Percentiles rank a stretch among this genome's conserved stretches.
phyloP scores from a whole-genome alignment of 2,329 filamentous ascomycete genomes.

The Colletotrichum tanaceti region DNA sequence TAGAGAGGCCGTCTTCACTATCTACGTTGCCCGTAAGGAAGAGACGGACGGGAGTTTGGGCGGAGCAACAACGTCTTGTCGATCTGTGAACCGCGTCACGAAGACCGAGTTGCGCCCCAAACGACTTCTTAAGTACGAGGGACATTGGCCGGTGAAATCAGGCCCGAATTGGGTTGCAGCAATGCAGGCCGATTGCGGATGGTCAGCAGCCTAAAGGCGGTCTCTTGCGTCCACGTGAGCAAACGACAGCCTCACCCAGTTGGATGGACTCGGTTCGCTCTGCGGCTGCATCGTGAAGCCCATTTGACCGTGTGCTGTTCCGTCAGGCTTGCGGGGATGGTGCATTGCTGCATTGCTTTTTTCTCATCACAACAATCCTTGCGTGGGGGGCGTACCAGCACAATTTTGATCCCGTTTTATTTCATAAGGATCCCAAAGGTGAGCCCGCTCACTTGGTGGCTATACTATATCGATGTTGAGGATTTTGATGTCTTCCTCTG shows the following conservation, averaged over 20 bases:
- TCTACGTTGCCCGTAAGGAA: conserved; percentile 7
- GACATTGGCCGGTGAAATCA: conserved; percentile 34
- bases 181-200: conserved; percentile 40
- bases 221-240: conserved; percentile 36
- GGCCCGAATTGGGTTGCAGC: conserved; percentile 41
- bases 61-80: neutral
- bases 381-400: conserved; percentile 20
- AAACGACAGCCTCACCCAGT: conserved; percentile 33
- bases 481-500: conserved; percentile 97
- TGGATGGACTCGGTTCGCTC: conserved; percentile 29
- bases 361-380: conserved; percentile 25
- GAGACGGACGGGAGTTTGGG: neutral
- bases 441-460: conserved; percentile 20
- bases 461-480: conserved; percentile 80
- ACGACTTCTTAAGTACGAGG: conserved; percentile 32
- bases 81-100: neutral
- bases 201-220: conserved; percentile 37
- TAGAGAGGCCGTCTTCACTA: conserved; percentile 12
- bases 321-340: conserved; percentile 37
- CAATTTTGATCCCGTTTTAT: conserved; percentile 20
- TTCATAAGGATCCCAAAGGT: conserved; percentile 13
- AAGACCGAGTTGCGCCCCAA: conserved; percentile 16
- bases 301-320: conserved; percentile 30
- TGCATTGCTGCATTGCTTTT: conserved; percentile 36
- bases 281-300: conserved; percentile 38